Evolutionary conservation across 2,329 filamentous ascomycete species (phyloP), one percentile per base, ranked within the genome.

Genomic region (Talaromyces verruculosus): DNA sequence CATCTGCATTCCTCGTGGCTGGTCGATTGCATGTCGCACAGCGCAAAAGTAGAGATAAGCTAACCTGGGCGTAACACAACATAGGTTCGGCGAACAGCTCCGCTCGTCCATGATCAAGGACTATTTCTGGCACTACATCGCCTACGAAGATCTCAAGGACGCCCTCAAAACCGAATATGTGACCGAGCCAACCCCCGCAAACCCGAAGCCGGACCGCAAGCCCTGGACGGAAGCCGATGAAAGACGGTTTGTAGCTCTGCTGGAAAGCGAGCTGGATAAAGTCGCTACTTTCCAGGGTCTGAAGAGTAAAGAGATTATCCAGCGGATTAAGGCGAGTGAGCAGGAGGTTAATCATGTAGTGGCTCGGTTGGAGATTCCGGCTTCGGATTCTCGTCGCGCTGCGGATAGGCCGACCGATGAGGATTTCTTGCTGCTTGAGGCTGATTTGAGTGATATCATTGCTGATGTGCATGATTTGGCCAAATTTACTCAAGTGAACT

Each of bases 121-220:
- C 82, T 99, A 96, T 83, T 89, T 93, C 79, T 97, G 93, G 89
- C 92, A 97, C 84, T 99, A 99, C 82, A 97, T 99, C 81, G 91
- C 67, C 81, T 99, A 99, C 82, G 93, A 97, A 78, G 91, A 90
- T 70, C 87, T 99, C 60, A 99, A 99, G 82, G 84, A 86, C 71
- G 89, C 92, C 70, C 88, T 99, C 68, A 95, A 94, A 81, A 88
- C 86, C 67, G 86, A 89, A 67, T 90, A 85, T 70, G 87, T 88
- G 67, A 81, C 77, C 67, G 77, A 78, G 65, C 84, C 78, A 49
- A 82, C 76, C 67, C 79, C 76, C 55, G 74, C 80, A 47, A 83
- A 80, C 69, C 75, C 78, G 63, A 80, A 81, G 66, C 79, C 80
- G n/a, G 80, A 79, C 68, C 83, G 83, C 72, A 86, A 84, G 70